phyloP scores from a whole-genome alignment of 2,329 filamentous ascomycete genomes.

The Diaporthe amygdali region DNA sequence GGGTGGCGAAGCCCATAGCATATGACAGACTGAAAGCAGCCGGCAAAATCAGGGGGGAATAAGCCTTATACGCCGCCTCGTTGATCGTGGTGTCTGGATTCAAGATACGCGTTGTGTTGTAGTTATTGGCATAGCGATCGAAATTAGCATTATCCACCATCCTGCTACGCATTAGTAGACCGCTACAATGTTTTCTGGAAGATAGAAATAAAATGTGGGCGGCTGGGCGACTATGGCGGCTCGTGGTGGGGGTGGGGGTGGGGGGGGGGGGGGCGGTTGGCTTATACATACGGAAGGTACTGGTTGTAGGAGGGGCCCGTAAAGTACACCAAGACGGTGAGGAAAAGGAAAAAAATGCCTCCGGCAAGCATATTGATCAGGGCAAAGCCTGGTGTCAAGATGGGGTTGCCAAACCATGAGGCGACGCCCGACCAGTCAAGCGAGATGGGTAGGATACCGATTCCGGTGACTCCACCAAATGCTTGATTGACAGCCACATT shows the following conservation, averaged over 20 bases:
- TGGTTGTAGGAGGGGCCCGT: slow-evolving; percentile 7
- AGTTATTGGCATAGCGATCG: background rate
- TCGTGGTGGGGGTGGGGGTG: too few species aligned
- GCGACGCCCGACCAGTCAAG: slow-evolving; percentile 8
- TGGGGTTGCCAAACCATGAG: background rate
- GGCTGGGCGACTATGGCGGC: too few species aligned
- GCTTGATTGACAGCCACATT: slow-evolving; percentile 11
- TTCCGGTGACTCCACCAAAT: background rate
- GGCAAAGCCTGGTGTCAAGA: background rate
- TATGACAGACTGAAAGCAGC: slow-evolving; percentile 40
- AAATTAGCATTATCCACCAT: background rate
- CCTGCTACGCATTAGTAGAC: background rate
- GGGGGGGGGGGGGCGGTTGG: accelerated
- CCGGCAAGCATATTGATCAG: slow-evolving; percentile 5
- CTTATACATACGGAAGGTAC: background rate
- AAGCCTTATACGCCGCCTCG: slow-evolving; percentile 31
- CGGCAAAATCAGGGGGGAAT: slow-evolving; percentile 32
- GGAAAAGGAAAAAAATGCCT: slow-evolving; percentile 11
- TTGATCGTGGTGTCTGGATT: slow-evolving; percentile 29
- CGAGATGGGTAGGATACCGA: slow-evolving; percentile 4
- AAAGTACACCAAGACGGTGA: slow-evolving; percentile 2
- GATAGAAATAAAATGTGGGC: too few species aligned
- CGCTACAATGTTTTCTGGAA: background rate
- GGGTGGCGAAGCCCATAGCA: slow-evolving; percentile 60
- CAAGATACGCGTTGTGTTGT: slow-evolving; percentile 10